Conservation (phyloP, 441 rosid genomes). For the Eugenia klotzschiana region DNA sequence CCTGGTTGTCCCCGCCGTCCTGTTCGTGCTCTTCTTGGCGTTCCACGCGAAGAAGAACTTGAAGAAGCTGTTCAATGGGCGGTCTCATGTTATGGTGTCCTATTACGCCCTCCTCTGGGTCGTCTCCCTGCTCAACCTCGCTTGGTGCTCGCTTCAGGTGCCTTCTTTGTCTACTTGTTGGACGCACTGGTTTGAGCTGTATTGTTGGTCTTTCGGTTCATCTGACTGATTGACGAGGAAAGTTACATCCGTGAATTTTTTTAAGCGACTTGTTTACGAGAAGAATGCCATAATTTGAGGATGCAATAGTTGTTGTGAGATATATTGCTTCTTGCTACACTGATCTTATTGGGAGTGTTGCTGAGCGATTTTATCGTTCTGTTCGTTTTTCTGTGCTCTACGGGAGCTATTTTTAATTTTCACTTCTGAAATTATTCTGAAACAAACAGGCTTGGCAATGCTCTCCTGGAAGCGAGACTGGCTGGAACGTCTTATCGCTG, state of each 20-base stretch:
- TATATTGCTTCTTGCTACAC: neutral
- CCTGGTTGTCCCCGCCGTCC: constrained; percentile 20
- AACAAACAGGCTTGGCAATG: constrained; percentile 36
- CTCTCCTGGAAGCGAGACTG: constrained; percentile 21
- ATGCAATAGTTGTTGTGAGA: neutral
- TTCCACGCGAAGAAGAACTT: constrained; percentile 29
- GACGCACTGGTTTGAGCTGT: neutral
- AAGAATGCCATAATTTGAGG: neutral
- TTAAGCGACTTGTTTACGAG: neutral
- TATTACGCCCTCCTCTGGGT: constrained; percentile 40
- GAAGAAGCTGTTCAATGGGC: constrained; percentile 29
- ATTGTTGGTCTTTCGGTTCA: neutral
- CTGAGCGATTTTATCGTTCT: neutral
- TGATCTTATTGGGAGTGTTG: neutral
- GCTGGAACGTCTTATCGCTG: constrained; percentile 40
- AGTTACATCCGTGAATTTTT: neutral
- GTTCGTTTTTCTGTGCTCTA: neutral
- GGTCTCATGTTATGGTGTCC: constrained; percentile 32
- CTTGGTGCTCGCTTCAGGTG: constrained; percentile 20
- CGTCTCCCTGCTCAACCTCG: constrained; percentile 28
- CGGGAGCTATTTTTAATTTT: neutral
- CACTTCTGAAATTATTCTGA: neutral
- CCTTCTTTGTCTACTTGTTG: neutral
- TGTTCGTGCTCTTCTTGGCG: constrained; percentile 34
- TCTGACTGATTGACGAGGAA: neutral